Base-by-base conservation (phyloP, 306 rosid species). In the Albizia julibrissin region DNA sequence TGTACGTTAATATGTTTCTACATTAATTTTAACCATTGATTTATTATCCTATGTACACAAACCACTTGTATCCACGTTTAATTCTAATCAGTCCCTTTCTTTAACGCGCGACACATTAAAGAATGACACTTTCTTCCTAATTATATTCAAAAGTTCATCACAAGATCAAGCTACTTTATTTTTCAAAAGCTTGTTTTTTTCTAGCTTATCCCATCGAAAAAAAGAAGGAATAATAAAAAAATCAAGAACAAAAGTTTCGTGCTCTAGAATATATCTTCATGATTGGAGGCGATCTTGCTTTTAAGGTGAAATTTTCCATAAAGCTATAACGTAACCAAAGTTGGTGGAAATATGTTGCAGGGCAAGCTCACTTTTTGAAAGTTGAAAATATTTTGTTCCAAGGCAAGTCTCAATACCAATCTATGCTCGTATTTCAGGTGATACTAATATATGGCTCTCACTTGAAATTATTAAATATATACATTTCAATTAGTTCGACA, bases 361-460 rank as follows among this genome's bases (percentile, higher is more conserved):
- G 93, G 8, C 82, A 91, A 81, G 93, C 93, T 21, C 96, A 88
- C 84, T 88, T 88, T 77, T 82, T 90, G 84, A 91, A 90, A 86
- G 80, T 90, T 6, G 96, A 88, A 68, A 87, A 91, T 26, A 42
- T 90, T 61, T 76, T 86, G 71, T 91, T 88, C 80, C 84, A 87
- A 77, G 96, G 92, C 78, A 90, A 84, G 43, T 91, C 92, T 56
- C 78, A 88, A 58, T 87, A 80, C 80, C 93, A 91, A 83, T 76
- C 76, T 71, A 87, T 90, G 91, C 79, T 88, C 80, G 96, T 88
- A 49, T 90, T 91, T 84, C 84, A 91, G 93, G 93, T 89, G 71
- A 84, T 12, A 9, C 52, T 37, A 26, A 8, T 2, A 43, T 43
- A 43, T 14, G 27, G 14, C 9, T 1, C 39, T 29, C 39, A 64